phyloP scores from a whole-genome alignment of 2,329 filamentous ascomycete species.

The Ilyonectria mors-panacis region DNA sequence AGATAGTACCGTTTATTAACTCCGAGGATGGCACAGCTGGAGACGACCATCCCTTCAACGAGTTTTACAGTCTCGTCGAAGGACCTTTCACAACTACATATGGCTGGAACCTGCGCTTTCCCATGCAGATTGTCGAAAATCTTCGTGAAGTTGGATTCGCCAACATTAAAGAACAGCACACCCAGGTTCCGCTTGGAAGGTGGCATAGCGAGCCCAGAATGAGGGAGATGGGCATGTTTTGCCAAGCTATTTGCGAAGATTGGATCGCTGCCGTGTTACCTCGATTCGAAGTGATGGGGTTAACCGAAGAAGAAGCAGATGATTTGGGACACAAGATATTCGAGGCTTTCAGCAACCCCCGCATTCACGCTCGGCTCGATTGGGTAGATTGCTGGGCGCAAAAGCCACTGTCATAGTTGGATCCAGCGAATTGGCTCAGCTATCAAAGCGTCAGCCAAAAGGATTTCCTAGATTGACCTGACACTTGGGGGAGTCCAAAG shows the following conservation, averaged over 20 bases:
- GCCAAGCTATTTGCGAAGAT: constrained; percentile 54
- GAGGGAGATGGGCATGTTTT: constrained; percentile 57
- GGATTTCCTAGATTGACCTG: constrained; percentile 18
- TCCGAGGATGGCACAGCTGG: constrained; percentile 51
- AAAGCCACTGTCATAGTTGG: constrained; percentile 49
- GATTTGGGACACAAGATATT: constrained; percentile 51
- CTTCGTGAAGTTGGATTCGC: constrained; percentile 54
- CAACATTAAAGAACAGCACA: constrained; percentile 49
- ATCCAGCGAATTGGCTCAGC: constrained; percentile 12
- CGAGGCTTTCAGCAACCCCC: constrained; percentile 51
- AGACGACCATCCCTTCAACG: constrained; percentile 51
- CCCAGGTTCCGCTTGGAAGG: constrained; percentile 54
- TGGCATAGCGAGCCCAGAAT: constrained; percentile 54
- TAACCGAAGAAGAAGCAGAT: constrained; percentile 53
- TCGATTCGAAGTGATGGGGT: constrained; percentile 52
- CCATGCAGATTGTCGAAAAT: constrained; percentile 46
- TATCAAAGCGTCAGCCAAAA: constrained; percentile 21
- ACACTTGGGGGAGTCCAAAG: constrained; percentile 31
- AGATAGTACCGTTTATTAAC: constrained; percentile 51
- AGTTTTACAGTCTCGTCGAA: constrained; percentile 52
- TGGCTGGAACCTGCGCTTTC: constrained; percentile 54
- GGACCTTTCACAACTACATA: constrained; percentile 51
- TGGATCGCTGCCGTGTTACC: constrained; percentile 53
- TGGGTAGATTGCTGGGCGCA: constrained; percentile 58
- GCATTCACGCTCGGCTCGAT: constrained; percentile 52